Percentiles rank a stretch among this genome's conserved stretches.
Evolutionary conservation across 768 basidiomycete species (phyloP).

Genomic region (Lactifluus hygrophoroides): DNA sequence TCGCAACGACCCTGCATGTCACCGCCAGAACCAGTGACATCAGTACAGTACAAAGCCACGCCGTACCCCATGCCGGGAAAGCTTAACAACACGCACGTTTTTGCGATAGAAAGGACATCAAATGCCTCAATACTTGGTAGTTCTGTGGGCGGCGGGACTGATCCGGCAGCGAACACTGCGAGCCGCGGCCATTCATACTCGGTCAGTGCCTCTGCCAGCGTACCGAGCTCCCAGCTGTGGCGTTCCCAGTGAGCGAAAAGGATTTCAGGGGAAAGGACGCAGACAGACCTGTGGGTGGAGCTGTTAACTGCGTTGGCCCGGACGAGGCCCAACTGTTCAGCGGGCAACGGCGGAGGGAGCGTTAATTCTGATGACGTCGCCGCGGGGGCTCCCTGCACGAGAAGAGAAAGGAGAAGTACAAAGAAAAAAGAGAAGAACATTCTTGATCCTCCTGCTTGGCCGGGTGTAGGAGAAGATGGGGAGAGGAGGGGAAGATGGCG

Average conservation of each 20-base stretch:
- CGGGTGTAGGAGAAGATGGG: no score
- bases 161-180: slow-evolving; percentile 40
- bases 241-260: background rate
- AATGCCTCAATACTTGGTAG: slow-evolving; percentile 27
- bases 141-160: slow-evolving; percentile 34
- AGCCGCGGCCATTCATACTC: slow-evolving; percentile 42
- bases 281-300: slow-evolving; percentile 13
- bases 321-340: background rate
- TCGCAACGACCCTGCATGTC: slow-evolving; percentile 30
- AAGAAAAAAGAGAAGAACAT: background rate
- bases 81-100: slow-evolving; percentile 25
- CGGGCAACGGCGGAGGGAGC: background rate
- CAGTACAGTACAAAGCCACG: no score
- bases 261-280: background rate
- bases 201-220: slow-evolving; percentile 43
- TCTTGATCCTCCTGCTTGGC: no score
- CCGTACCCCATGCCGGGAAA: background rate
- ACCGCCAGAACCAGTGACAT: background rate
- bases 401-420: background rate
- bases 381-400: background rate
- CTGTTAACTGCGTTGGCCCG: slow-evolving; percentile 6
- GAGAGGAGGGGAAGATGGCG: no score
- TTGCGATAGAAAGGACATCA: slow-evolving; percentile 37
- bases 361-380: background rate
- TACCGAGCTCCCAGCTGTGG: slow-evolving; percentile 53